Conservation (phyloP, 805 yeast genomes). For the Henningerozyma blattae region DNA sequence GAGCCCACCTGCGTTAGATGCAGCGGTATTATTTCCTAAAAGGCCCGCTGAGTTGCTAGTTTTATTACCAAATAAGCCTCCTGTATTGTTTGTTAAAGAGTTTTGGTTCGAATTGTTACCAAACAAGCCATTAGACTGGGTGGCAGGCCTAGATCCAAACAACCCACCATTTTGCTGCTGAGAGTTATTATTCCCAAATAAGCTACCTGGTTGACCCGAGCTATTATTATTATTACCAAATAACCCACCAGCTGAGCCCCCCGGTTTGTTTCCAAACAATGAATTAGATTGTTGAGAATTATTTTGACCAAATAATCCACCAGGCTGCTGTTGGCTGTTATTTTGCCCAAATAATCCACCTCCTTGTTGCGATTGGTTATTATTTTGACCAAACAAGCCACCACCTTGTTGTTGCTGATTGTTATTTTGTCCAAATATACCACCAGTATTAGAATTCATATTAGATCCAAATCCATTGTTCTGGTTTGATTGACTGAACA, state of each 20-base stretch:
- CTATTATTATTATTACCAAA: slow-evolving; percentile 23
- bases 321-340: slow-evolving; percentile 5
- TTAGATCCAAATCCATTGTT: slow-evolving; percentile 1
- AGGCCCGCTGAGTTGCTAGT: slow-evolving; percentile 12
- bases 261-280: slow-evolving; percentile 1
- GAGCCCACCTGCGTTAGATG: slow-evolving; percentile 14
- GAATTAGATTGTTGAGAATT: slow-evolving; percentile 7
- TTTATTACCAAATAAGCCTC: slow-evolving; percentile 4
- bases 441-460: too few relatives aligned
- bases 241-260: slow-evolving; percentile 19
- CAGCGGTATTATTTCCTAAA: slow-evolving; percentile 23
- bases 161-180: slow-evolving; percentile 7
- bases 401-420: slow-evolving; percentile 1
- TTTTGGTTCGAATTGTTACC: slow-evolving; percentile 7
- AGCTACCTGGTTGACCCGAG: slow-evolving; percentile 3
- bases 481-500: slow-evolving; percentile 3
- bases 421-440: slow-evolving; percentile 29
- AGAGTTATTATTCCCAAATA: slow-evolving; percentile 5
- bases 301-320: slow-evolving; percentile 20
- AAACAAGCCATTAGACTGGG: slow-evolving; percentile 12
- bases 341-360: slow-evolving; percentile 9
- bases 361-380: slow-evolving; percentile 13
- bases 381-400: slow-evolving; percentile 3
- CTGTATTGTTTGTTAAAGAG: slow-evolving; percentile 13
- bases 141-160: slow-evolving; percentile 11